A percentile compares a stretch with the other conserved stretches of the same genome.
Conservation (phyloP, 306 rosid species). For the Cucurbita maxima region DNA sequence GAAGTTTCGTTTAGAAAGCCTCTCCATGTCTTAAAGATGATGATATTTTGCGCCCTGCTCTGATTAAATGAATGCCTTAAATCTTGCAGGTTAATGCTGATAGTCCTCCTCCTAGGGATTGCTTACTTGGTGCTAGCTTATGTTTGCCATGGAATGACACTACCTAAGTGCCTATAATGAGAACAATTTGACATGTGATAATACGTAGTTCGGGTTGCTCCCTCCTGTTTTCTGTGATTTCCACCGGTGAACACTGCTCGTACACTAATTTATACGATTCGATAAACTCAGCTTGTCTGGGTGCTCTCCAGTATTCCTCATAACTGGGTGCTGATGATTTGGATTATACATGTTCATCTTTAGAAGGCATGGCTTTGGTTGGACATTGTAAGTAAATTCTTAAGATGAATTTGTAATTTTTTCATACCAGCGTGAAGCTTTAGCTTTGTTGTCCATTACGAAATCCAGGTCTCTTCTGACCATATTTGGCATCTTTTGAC, state of each 20-base stretch:
- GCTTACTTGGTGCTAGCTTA: constrained; percentile 62
- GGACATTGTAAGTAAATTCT: neutral
- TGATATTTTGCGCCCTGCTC: neutral
- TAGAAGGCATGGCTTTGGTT: constrained; percentile 5
- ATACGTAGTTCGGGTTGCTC: constrained; percentile 1
- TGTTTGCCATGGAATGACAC: constrained; percentile 74
- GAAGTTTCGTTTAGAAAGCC: neutral
- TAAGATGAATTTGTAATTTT: neutral
- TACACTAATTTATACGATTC: constrained; percentile 23
- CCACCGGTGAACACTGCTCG: constrained; percentile 12
- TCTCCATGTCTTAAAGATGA: neutral
- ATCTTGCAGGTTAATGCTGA: constrained; percentile 69
- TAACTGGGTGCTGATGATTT: constrained; percentile 19
- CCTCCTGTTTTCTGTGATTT: constrained; percentile 14
- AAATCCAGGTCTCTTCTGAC: neutral
- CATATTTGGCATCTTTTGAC: neutral
- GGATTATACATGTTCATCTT: constrained; percentile 8
- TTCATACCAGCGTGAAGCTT: neutral
- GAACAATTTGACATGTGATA: neutral
- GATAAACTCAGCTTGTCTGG: constrained; percentile 17
- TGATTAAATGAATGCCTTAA: constrained; percentile 11
- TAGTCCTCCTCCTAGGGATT: constrained; percentile 58
- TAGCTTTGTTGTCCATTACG: neutral
- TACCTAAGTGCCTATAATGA: constrained; percentile 62
- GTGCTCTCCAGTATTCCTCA: constrained; percentile 23